These are phyloP conservation scores for Meira nashicola DNA, from an alignment of 1,284 basidiomycete genomes.

Conservation along the genomic window DNA sequence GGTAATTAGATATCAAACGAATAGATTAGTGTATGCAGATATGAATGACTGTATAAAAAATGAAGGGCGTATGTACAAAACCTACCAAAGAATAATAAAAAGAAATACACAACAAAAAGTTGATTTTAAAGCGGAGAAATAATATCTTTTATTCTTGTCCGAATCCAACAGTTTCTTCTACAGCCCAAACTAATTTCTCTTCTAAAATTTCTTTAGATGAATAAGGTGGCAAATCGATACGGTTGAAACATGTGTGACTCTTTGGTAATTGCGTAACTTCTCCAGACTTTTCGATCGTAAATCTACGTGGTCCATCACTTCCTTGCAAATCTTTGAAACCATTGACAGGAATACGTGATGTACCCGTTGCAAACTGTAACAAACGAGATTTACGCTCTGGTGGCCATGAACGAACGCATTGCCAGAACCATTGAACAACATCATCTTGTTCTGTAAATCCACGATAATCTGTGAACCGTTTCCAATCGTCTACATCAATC, in stretches of 20 bases:
- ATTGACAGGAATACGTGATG: constrained; percentile 93
- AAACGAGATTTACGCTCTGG: constrained; percentile 89
- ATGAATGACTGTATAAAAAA: too few species aligned
- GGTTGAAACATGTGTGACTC: constrained; percentile 52
- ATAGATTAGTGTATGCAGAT: too few species aligned
- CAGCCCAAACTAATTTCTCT: constrained; percentile 48
- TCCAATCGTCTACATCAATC: constrained; percentile 73
- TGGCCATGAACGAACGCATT: constrained; percentile 92
- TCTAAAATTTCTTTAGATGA: constrained; percentile 45
- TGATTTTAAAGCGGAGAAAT: too few species aligned
- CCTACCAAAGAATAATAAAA: too few species aligned
- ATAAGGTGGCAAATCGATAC: constrained; percentile 52
- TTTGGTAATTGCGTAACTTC: constrained; percentile 50
- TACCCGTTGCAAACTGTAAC: constrained; percentile 90
- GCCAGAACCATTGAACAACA: constrained; percentile 99
- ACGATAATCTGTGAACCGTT: constrained; percentile 63
- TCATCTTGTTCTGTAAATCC: constrained; percentile 56
- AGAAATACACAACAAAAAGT: too few species aligned
- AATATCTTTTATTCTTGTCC: constrained; percentile 37
- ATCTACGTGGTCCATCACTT: constrained; percentile 73
- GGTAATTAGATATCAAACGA: too few species aligned
- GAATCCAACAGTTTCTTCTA: constrained; percentile 50
- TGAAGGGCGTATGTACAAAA: too few species aligned
- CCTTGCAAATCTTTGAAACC: constrained; percentile 99
- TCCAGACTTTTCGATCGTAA: constrained; percentile 52